phyloP scores from a whole-genome alignment of 768 basidiomycete genomes.

The Xerocomellus dryophilus region DNA sequence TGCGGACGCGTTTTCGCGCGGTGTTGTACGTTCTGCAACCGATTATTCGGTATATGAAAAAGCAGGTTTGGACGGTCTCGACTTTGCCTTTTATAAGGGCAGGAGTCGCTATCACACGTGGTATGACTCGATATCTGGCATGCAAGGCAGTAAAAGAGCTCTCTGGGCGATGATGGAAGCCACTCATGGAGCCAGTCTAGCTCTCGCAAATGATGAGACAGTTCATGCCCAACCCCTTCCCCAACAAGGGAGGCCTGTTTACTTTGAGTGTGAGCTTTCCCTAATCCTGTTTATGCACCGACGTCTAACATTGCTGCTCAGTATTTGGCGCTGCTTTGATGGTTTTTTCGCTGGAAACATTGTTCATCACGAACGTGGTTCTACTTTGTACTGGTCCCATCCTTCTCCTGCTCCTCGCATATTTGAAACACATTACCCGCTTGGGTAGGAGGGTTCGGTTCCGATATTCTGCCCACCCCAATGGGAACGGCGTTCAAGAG shows the following conservation, averaged over 20 bases:
- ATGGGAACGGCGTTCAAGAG: slow-evolving; percentile 3
- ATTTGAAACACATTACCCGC: slow-evolving; percentile 30
- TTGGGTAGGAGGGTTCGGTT: slow-evolving; percentile 19
- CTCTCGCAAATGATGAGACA: slow-evolving; percentile 48
- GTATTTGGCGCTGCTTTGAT: slow-evolving; percentile 59
- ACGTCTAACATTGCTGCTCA: slow-evolving; percentile 25
- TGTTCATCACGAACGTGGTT: slow-evolving; percentile 57
- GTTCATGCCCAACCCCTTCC: slow-evolving; percentile 25
- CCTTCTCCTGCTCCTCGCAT: slow-evolving; percentile 44
- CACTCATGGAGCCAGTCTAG: slow-evolving; percentile 50
- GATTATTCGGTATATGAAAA: slow-evolving; percentile 69
- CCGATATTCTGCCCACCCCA: background rate
- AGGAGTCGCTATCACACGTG: slow-evolving; percentile 76
- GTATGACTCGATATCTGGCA: slow-evolving; percentile 63
- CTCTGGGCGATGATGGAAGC: slow-evolving; percentile 83
- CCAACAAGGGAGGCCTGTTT: slow-evolving; percentile 42
- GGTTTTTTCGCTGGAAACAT: slow-evolving; percentile 47
- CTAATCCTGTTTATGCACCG: background rate
- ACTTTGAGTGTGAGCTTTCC: slow-evolving; percentile 64
- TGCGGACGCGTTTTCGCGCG: slow-evolving; percentile 64
- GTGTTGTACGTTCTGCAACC: slow-evolving; percentile 65
- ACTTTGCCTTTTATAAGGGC: slow-evolving; percentile 75
- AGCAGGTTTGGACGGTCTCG: slow-evolving; percentile 63
- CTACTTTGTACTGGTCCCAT: slow-evolving; percentile 64
- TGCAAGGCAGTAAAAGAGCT: slow-evolving; percentile 48